A percentile compares a stretch with the other conserved stretches of the same genome.
Evolutionary conservation across 208 protist genomes (phyloP).

Genomic region (Crithidia acanthocephali): DNA sequence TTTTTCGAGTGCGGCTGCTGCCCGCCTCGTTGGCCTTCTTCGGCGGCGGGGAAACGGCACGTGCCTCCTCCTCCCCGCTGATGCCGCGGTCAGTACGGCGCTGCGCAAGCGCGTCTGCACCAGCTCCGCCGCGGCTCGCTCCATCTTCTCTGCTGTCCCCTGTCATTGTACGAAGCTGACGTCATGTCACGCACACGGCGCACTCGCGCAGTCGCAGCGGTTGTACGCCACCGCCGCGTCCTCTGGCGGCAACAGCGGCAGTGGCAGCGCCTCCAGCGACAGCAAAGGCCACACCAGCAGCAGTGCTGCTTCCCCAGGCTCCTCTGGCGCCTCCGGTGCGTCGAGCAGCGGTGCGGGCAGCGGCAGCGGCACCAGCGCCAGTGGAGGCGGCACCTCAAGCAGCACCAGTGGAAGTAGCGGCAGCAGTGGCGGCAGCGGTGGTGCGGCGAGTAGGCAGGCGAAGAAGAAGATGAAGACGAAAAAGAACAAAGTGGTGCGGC

Average conservation of each 20-base stretch:
- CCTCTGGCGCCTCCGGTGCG: background rate
- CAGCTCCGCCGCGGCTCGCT: no score
- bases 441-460: conserved; percentile 4
- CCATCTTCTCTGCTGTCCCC: no score
- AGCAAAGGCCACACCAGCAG: background rate
- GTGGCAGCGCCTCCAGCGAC: background rate
- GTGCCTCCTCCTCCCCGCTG: no score
- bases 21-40: no score
- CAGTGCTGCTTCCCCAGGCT: background rate
- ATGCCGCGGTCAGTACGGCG: no score
- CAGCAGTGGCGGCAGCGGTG: background rate
- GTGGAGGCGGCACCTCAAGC: background rate
- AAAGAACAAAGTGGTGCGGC: conserved; percentile 17
- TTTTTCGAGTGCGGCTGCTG: no score
- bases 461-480: conserved; percentile 12
- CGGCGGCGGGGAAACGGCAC: no score
- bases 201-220: conserved; percentile 1
- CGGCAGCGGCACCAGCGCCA: background rate
- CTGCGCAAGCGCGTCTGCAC: no score
- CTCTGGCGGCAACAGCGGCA: conserved; percentile 2
- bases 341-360: background rate
- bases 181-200: no score
- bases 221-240: conserved; percentile 8
- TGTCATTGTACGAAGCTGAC: no score
- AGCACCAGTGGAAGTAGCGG: background rate